Evolutionary conservation across 306 rosid species (phyloP).

Genomic region (Heteromeles arbutifolia): DNA sequence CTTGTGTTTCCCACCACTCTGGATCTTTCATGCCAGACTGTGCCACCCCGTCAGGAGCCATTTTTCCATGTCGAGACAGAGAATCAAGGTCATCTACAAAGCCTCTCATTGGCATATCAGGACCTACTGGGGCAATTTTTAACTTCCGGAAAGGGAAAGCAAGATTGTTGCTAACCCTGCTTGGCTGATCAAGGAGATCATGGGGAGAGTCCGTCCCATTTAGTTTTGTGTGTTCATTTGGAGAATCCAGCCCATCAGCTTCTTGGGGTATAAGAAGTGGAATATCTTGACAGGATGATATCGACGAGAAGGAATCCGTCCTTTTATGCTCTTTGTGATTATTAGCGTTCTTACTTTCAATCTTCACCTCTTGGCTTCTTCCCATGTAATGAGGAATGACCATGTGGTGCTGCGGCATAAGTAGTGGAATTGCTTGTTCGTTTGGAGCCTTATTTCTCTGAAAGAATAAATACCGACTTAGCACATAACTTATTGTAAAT

Average conservation of each 20-base stretch:
- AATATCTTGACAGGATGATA: slow-evolving; percentile 65
- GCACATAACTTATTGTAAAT: slow-evolving; percentile 13
- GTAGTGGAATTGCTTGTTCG: slow-evolving; percentile 90
- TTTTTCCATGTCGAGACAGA: slow-evolving; percentile 35
- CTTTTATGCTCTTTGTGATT: slow-evolving; percentile 25
- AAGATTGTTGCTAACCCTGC: slow-evolving; percentile 17
- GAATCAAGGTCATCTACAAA: slow-evolving; percentile 75
- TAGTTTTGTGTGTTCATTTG: slow-evolving; percentile 36
- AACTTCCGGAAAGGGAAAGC: slow-evolving; percentile 43
- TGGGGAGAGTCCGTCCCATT: slow-evolving; percentile 11
- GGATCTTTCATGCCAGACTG: slow-evolving; percentile 29
- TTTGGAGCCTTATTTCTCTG: slow-evolving; percentile 98
- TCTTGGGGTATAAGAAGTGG: slow-evolving; percentile 84
- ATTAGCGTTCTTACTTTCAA: slow-evolving; percentile 30
- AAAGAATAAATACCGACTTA: slow-evolving; percentile 14
- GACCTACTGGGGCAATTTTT: slow-evolving; percentile 50
- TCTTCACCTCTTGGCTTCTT: slow-evolving; percentile 42
- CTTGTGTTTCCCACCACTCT: slow-evolving; percentile 98
- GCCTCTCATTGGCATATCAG: slow-evolving; percentile 75
- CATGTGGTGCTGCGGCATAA: slow-evolving; percentile 99
- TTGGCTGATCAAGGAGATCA: slow-evolving; percentile 24
- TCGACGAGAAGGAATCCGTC: slow-evolving; percentile 56
- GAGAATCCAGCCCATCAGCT: slow-evolving; percentile 38
- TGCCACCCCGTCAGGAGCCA: slow-evolving; percentile 29
- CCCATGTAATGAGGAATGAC: slow-evolving; percentile 98